A percentile compares a stretch with the other conserved stretches of the same genome.
These are phyloP conservation scores for Candida fluviatilis DNA, from an alignment of 805 yeast genomes.

Conservation along the genomic window DNA sequence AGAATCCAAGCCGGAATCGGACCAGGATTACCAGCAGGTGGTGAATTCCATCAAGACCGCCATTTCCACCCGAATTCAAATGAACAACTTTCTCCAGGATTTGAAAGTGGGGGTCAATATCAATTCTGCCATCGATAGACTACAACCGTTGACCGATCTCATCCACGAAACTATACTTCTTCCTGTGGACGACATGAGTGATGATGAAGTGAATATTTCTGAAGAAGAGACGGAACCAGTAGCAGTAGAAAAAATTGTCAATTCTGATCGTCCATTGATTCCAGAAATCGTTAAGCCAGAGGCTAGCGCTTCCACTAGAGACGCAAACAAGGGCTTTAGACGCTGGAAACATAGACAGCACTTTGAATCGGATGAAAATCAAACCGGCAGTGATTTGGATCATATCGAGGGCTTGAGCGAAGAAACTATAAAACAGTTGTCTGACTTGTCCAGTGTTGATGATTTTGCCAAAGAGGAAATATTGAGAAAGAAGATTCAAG, in stretches of 20 bases:
- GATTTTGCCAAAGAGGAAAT: conserved; percentile 36
- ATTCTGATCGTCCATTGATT: conserved; percentile 44
- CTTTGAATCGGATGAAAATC: conserved; percentile 8
- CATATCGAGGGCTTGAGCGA: conserved; percentile 31
- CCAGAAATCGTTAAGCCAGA: conserved; percentile 49
- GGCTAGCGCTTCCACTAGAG: conserved; percentile 8
- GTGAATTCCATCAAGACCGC: conserved; percentile 35
- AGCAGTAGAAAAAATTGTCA: conserved; percentile 48
- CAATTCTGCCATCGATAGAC: conserved; percentile 48
- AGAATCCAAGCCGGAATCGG: background rate
- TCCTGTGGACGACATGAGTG: conserved; percentile 45
- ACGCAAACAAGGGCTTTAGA: conserved; percentile 12
- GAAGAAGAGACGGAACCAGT: conserved; percentile 44
- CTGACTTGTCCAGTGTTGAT: conserved; percentile 30
- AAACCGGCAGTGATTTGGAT: conserved; percentile 22
- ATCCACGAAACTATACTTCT: conserved; percentile 45
- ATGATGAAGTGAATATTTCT: conserved; percentile 18
- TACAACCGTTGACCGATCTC: conserved; percentile 43
- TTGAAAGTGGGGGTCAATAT: conserved; percentile 45
- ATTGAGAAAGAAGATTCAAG: conserved; percentile 47
- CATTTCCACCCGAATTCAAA: conserved; percentile 37
- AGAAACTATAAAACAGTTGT: conserved; percentile 32
- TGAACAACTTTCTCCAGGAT: conserved; percentile 38
- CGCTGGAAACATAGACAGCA: conserved; percentile 17
- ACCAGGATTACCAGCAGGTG: conserved; percentile 15